phyloP scores from a whole-genome alignment of 106 monocot species.

The Dendrobium chrysotoxum region DNA sequence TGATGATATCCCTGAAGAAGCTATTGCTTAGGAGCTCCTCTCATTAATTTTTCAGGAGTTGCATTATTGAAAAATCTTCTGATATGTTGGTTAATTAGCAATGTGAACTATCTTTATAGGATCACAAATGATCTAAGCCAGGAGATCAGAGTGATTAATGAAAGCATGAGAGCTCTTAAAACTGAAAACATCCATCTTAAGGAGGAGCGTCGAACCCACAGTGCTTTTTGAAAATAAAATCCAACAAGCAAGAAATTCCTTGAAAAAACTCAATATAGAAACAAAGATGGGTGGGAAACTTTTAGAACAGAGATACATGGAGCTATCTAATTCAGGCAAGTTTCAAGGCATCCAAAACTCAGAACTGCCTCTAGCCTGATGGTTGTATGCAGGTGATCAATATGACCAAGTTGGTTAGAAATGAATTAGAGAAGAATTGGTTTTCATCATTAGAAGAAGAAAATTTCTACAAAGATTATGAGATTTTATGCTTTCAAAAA shows the following conservation, averaged over 20 bases:
- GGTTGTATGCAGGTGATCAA: constrained; percentile 1
- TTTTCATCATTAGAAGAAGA: constrained; percentile 21
- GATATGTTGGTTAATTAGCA: constrained; percentile 21
- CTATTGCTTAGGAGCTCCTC: constrained; percentile 32
- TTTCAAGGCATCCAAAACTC: constrained; percentile 16
- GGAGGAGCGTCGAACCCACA: constrained; percentile 12
- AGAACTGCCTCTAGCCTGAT: constrained; percentile 14
- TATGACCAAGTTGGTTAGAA: constrained; percentile 12
- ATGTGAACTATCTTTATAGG: constrained; percentile 10
- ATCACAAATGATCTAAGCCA: constrained; percentile 22
- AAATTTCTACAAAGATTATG: constrained; percentile 16
- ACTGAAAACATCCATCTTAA: constrained; percentile 26
- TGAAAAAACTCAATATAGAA: constrained; percentile 7
- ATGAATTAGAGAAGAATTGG: constrained; percentile 25
- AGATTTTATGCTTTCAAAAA: constrained; percentile 18
- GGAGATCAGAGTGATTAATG: constrained; percentile 21
- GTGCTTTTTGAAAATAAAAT: constrained; percentile 15
- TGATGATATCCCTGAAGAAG: constrained; percentile 19
- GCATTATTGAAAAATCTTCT: constrained; percentile 24
- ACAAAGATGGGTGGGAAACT: constrained; percentile 7
- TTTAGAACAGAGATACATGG: constrained; percentile 16
- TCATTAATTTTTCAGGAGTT: constrained; percentile 27
- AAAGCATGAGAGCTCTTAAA: constrained; percentile 22
- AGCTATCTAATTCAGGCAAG: neutral
- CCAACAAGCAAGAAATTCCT: constrained; percentile 15